These are phyloP conservation scores for Zygosaccharomyces bisporus DNA, from an alignment of 805 yeast genomes.

Conservation along the genomic window DNA sequence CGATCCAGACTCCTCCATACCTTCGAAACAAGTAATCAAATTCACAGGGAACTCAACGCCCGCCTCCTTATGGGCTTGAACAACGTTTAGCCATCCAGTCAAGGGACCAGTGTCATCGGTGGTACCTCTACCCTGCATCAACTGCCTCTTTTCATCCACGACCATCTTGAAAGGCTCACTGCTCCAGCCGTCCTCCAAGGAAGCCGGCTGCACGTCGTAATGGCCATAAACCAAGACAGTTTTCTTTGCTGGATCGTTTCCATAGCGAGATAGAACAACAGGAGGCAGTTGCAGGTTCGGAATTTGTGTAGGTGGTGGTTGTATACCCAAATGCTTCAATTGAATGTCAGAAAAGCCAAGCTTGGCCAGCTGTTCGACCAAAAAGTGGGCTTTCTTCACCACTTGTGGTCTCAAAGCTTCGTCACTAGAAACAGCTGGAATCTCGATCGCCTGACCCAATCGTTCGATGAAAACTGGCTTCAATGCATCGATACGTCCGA, in stretches of 20 bases:
- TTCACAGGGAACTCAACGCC: constrained; percentile 91
- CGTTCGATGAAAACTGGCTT: constrained; percentile 71
- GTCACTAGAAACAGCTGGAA: constrained; percentile 93
- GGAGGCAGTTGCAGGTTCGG: constrained; percentile 80
- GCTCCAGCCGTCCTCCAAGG: constrained; percentile 88
- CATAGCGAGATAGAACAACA: constrained; percentile 84
- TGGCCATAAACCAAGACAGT: constrained; percentile 93
- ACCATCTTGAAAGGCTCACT: constrained; percentile 83
- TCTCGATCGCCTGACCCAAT: constrained; percentile 80
- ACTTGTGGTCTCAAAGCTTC: constrained; percentile 85
- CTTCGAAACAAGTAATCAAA: constrained; percentile 89
- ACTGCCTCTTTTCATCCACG: constrained; percentile 56
- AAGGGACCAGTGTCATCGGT: constrained; percentile 99
- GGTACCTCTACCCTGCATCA: constrained; percentile 87
- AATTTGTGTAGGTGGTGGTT: constrained; percentile 84
- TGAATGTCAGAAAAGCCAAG: constrained; percentile 83
- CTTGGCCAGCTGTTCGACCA: constrained; percentile 59
- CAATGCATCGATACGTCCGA: constrained; percentile 65
- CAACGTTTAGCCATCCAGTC: constrained; percentile 89
- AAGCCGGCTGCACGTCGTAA: constrained; percentile 98
- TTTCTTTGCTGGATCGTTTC: constrained; percentile 76
- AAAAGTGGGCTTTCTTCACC: constrained; percentile 81
- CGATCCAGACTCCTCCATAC: constrained; percentile 99
- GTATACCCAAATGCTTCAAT: constrained; percentile 77
- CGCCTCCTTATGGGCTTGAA: constrained; percentile 84